These are phyloP conservation scores for Mucor saturninus DNA, from an alignment of 371 early-diverging fungal genomes.

Conservation along the genomic window DNA sequence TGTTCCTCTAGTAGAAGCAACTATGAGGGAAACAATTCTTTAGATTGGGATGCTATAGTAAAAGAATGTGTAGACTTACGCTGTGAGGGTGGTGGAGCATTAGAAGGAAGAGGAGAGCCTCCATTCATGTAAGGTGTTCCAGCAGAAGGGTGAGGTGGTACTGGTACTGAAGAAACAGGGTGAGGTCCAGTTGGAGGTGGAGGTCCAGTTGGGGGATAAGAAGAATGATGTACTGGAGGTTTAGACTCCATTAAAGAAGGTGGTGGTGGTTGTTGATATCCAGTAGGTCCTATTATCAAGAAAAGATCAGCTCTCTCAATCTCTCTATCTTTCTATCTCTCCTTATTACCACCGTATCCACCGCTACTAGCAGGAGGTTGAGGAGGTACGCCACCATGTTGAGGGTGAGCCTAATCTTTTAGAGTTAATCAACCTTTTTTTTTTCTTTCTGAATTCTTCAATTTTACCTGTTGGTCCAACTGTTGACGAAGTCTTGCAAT, in stretches of 20 bases:
- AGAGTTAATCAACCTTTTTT: not conserved
- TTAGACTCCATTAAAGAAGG: conserved; percentile 39
- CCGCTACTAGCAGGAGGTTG: conserved; percentile 22
- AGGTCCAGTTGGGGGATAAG: conserved; percentile 28
- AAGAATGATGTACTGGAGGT: conserved; percentile 33
- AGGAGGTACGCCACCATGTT: conserved; percentile 32
- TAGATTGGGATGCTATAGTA: not conserved
- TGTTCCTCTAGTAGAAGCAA: conserved; percentile 29
- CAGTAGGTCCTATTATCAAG: conserved; percentile 27
- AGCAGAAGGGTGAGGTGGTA: conserved; percentile 36
- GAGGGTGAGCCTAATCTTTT: conserved; percentile 18
- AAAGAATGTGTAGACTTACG: conserved; percentile 18
- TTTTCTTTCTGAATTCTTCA: conserved; percentile 4
- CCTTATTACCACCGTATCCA: conserved; percentile 12
- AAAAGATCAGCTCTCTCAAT: not conserved
- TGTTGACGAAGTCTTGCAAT: conserved; percentile 54
- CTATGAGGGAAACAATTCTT: not conserved
- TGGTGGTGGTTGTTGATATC: conserved; percentile 29
- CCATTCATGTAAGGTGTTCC: conserved; percentile 49
- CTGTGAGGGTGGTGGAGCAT: conserved; percentile 43
- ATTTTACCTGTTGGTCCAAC: conserved; percentile 45
- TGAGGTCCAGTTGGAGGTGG: conserved; percentile 24
- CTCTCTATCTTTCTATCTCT: not conserved
- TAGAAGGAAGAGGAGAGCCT: conserved; percentile 44
- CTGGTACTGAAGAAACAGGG: conserved; percentile 25